Base-by-base conservation (phyloP, 495 filamentous ascomycete genomes). In the Podospora sp. region DNA sequence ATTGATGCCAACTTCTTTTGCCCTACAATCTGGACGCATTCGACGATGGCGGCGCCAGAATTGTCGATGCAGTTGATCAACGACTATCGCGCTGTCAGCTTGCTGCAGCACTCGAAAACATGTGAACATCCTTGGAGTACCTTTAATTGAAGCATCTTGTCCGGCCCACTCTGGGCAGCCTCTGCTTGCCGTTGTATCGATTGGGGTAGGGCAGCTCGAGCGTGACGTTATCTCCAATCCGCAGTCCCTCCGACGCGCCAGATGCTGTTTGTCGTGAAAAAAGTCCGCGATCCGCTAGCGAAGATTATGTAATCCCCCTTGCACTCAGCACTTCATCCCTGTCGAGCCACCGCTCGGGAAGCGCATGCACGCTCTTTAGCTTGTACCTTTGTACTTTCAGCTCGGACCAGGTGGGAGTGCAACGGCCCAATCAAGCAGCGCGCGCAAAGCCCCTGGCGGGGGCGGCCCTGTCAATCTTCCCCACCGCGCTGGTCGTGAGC, bases 1-100 rank as follows among this genome's bases (percentile, higher is more conserved):
- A 99, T 92, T 64, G 89, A 92, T 57, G 95, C 96, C 67, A 89
- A 85, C 65, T 90, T 84, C 81, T 97, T 96, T 86, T 94, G 94
- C 76, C 90, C 91, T 71, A 98, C 79, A 56, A 98, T 91, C 76
- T 92, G 88, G 74, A 91, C 91, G 81, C 96, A 99, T 81, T 99
- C 96, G 81, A 98, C 96, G 71, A 99, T 81, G 66, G 96, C 94
- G 73, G 96, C 96, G 76, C 96, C 96, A 59, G 96, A 97, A 85
- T 99, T 99, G 90, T 99, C 96, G 88, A 99, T 97, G 88, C 96
- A 98, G 78, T 93, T 97, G 68, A 98, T 85, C 90, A 99, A 91
- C 80, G 94, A 92, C 96, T 99, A 76, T 65, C 40, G 24, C 18
- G 11, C 12, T 18, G 71, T 71, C 33, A 77, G 72, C 29, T 61